Conservation (phyloP, 2,329 filamentous ascomycete species). For the Diplodia seriata region DNA sequence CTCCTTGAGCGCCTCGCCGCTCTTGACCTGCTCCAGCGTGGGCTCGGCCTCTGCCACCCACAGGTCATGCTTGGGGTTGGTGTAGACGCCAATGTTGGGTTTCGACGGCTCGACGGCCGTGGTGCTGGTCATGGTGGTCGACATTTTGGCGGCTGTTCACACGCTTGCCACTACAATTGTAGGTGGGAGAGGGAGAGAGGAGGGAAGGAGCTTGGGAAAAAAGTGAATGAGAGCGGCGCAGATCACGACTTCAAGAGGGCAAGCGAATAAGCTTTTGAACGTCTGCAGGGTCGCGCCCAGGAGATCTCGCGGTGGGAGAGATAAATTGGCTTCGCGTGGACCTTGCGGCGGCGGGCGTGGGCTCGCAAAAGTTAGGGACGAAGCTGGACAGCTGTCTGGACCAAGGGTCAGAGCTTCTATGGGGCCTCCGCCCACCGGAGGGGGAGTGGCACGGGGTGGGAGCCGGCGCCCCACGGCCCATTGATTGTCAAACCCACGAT, state of each 20-base stretch:
- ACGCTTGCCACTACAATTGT: not conserved
- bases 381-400: slow-evolving; percentile 17
- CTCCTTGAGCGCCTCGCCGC: slow-evolving; percentile 71
- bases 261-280: slow-evolving; percentile 17
- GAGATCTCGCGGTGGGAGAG: slow-evolving; percentile 26
- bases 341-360: slow-evolving; percentile 1
- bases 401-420: slow-evolving; percentile 16
- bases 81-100: slow-evolving; percentile 94
- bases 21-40: slow-evolving; percentile 74
- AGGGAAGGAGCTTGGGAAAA: not conserved
- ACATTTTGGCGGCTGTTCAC: slow-evolving; percentile 36
- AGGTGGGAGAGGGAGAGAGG: not conserved
- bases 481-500: slow-evolving; percentile 20
- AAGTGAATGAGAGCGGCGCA: not conserved
- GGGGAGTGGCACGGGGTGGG: slow-evolving; percentile 1
- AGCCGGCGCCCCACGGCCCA: slow-evolving; percentile 20
- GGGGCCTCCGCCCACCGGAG: slow-evolving; percentile 23
- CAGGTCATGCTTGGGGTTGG: slow-evolving; percentile 88
- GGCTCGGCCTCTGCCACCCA: slow-evolving; percentile 85
- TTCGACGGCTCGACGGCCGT: slow-evolving; percentile 63
- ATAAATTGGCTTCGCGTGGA: not conserved
- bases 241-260: slow-evolving; percentile 22
- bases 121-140: slow-evolving; percentile 44
- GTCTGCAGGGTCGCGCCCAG: slow-evolving; percentile 1
- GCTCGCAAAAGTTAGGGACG: not conserved